Conservation (phyloP, 352 stramenopile species). For the Pythium pyrilobum region DNA sequence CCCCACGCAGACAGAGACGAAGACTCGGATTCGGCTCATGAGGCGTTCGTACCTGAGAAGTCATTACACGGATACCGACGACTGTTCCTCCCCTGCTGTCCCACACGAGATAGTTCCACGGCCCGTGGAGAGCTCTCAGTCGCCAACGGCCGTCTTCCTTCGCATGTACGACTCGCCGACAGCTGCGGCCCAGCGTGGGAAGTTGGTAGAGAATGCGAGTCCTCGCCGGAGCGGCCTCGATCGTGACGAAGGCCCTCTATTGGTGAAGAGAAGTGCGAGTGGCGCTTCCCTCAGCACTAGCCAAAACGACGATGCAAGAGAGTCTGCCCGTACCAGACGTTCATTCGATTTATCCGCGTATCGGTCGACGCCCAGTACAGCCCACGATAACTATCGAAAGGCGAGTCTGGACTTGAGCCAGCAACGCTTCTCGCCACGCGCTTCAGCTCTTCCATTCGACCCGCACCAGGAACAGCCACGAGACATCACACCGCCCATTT, state of each 20-base stretch:
- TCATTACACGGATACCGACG: constrained; percentile 43
- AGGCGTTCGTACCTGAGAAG: constrained; percentile 65
- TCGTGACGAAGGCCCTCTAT: background rate
- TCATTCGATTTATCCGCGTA: constrained; percentile 40
- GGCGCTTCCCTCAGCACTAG: background rate
- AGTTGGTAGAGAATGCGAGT: constrained; percentile 11
- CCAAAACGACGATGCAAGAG: background rate
- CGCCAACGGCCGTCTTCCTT: constrained; percentile 54
- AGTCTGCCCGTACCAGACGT: constrained; percentile 3
- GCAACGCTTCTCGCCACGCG: background rate
- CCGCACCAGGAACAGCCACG: background rate
- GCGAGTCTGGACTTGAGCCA: constrained; percentile 3
- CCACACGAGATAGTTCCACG: background rate
- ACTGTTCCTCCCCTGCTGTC: background rate
- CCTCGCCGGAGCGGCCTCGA: background rate
- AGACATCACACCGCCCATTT: constrained; percentile 16
- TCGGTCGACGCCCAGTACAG: background rate
- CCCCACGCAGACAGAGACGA: constrained; percentile 43
- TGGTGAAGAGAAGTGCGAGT: constrained; percentile 2
- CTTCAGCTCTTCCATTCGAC: background rate
- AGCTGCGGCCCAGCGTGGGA: constrained; percentile 29
- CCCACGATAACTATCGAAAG: constrained; percentile 1
- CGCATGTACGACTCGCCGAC: constrained; percentile 65
- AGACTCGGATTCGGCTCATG: constrained; percentile 66
- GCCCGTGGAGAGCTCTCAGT: constrained; percentile 8